Conservation (phyloP, 257 asterid genomes). For the Solanum sejunctum region DNA sequence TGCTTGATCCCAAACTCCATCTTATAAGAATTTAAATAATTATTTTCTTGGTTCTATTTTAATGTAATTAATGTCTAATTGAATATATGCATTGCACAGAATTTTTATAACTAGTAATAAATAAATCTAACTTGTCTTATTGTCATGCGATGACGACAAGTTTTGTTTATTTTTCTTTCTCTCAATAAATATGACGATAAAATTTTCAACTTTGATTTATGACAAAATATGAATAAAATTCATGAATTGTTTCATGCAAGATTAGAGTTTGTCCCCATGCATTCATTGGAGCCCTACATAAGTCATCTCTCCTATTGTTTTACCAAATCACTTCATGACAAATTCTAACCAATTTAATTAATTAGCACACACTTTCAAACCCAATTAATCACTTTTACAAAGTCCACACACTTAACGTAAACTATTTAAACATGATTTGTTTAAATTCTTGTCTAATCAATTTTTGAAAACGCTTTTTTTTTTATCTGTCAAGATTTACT, state of each 20-base stretch:
- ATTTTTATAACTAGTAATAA: neutral
- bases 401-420: neutral
- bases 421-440: neutral
- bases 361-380: neutral
- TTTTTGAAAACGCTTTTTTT: neutral
- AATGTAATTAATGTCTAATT: no score
- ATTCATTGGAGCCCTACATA: neutral
- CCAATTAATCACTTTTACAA: neutral
- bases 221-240: neutral
- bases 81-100: no score
- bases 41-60: no score
- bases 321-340: conserved; percentile 12
- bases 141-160: neutral
- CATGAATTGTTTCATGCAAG: neutral
- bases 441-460: neutral
- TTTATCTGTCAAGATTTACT: neutral
- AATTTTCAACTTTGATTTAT: neutral
- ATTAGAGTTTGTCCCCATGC: neutral
- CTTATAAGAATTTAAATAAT: no score
- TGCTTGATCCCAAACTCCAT: no score
- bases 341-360: neutral
- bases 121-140: neutral
- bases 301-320: conserved; percentile 1
- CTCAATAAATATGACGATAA: neutral
- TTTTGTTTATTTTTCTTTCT: neutral